Percentiles rank a stretch among this genome's conserved stretches.
Evolutionary conservation across 2,329 filamentous ascomycete genomes (phyloP).

Genomic region (Claviceps humidiphila): DNA sequence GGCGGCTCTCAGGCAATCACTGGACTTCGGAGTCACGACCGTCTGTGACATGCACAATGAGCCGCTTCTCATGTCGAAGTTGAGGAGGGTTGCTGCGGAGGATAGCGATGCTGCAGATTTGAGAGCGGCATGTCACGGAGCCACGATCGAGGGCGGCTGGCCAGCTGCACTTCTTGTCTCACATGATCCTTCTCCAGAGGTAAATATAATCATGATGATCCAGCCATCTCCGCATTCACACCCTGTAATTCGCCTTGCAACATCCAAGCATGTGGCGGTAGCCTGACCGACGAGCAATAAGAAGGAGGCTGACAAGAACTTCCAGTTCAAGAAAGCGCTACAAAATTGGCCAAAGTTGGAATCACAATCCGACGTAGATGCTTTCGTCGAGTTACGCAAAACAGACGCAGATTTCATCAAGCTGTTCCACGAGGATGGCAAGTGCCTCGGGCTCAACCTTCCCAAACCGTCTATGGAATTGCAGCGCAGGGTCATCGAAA

Average conservation of each 20-base stretch:
- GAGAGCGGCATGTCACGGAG: slow-evolving; percentile 33
- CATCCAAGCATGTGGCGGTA: no score
- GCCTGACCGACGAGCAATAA: no score
- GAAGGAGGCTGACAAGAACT: slow-evolving; percentile 15
- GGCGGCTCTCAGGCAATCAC: slow-evolving; percentile 25
- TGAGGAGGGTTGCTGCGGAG: slow-evolving; percentile 13
- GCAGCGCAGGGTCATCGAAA: slow-evolving; percentile 29
- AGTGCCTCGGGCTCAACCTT: slow-evolving; percentile 22
- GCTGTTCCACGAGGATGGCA: slow-evolving; percentile 35
- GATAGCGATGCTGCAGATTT: slow-evolving; percentile 27
- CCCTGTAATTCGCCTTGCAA: not conserved
- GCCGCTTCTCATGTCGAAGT: slow-evolving; percentile 16
- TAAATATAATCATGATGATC: not conserved
- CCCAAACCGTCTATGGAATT: slow-evolving; percentile 27
- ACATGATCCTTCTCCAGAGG: slow-evolving; percentile 5
- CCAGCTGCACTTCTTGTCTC: slow-evolving; percentile 15
- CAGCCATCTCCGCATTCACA: not conserved
- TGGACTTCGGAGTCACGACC: slow-evolving; percentile 37
- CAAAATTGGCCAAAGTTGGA: slow-evolving; percentile 28
- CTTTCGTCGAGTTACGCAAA: slow-evolving; percentile 26
- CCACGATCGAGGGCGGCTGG: slow-evolving; percentile 39
- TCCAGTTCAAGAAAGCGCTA: slow-evolving; percentile 7
- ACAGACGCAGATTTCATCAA: slow-evolving; percentile 36
- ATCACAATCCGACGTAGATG: slow-evolving; percentile 24
- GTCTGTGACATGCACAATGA: slow-evolving; percentile 36